Evolutionary conservation across 176 grass and related monocot species (phyloP).

Genomic region (Cocos nucifera): DNA sequence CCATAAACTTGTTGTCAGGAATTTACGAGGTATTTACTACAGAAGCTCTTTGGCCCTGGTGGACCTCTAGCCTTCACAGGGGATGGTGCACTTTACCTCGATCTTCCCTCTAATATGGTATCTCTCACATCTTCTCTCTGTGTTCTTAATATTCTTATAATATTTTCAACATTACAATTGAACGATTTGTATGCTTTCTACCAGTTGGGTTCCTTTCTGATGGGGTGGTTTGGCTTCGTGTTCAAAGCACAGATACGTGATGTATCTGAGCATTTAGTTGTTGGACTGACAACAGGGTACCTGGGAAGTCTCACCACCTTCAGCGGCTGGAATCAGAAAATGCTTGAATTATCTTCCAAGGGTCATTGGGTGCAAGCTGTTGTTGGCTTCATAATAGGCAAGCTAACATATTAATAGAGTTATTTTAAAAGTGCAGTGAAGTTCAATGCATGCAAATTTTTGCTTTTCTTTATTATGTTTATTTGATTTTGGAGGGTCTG

Average conservation of each 20-base stretch:
- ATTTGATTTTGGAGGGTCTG: neutral
- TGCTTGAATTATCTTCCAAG: slow-evolving; percentile 73
- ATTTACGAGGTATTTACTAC: slow-evolving; percentile 86
- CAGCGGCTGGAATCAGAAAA: slow-evolving; percentile 92
- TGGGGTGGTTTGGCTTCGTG: slow-evolving; percentile 94
- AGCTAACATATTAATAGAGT: neutral
- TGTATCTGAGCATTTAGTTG: slow-evolving; percentile 64
- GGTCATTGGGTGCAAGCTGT: slow-evolving; percentile 65
- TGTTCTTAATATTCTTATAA: neutral
- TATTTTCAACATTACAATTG: neutral
- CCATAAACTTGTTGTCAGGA: slow-evolving; percentile 29
- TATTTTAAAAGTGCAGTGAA: too few species aligned
- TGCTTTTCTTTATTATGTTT: too few species aligned
- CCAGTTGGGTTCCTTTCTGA: slow-evolving; percentile 94
- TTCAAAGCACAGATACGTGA: slow-evolving; percentile 73
- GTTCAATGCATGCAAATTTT: too few species aligned
- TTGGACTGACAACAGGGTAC: slow-evolving; percentile 73
- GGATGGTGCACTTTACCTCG: slow-evolving; percentile 66
- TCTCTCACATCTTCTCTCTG: slow-evolving; percentile 1
- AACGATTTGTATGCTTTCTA: slow-evolving; percentile 9
- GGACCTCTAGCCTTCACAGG: slow-evolving; percentile 51
- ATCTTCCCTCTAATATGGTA: slow-evolving; percentile 95
- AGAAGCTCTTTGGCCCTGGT: slow-evolving; percentile 67
- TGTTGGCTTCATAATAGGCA: slow-evolving; percentile 80
- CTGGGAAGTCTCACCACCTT: slow-evolving; percentile 93